Conservation (phyloP, 2,329 filamentous ascomycete species). For the Lachnellula cervina region DNA sequence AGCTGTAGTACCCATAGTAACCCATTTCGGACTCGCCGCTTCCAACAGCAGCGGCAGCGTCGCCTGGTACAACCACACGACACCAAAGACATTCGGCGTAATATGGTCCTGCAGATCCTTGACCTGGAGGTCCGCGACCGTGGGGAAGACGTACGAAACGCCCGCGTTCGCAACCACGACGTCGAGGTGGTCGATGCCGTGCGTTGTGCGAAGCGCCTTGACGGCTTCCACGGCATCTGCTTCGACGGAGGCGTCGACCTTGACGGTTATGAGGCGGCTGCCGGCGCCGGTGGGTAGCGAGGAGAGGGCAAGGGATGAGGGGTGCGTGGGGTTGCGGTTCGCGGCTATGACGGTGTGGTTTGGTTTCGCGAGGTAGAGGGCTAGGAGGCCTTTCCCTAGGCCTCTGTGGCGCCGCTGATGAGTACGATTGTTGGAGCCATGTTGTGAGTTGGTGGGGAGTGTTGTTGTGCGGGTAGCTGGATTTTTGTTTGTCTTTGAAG, state of each 20-base stretch:
- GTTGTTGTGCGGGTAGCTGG: too few species aligned
- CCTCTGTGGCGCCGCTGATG: neutral
- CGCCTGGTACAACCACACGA: slow-evolving; percentile 31
- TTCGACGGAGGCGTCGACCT: slow-evolving; percentile 27
- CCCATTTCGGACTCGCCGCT: slow-evolving; percentile 29
- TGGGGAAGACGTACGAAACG: slow-evolving; percentile 20
- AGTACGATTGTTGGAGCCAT: neutral
- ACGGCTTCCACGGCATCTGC: neutral
- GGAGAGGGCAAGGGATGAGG: neutral
- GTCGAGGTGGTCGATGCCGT: slow-evolving; percentile 26
- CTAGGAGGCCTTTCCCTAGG: neutral
- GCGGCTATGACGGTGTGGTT: neutral
- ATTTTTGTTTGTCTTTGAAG: too few species aligned
- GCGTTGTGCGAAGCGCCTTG: neutral
- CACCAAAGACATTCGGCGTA: slow-evolving; percentile 29
- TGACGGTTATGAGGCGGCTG: slow-evolving; percentile 31
- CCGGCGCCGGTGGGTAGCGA: neutral
- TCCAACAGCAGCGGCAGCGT: slow-evolving; percentile 29
- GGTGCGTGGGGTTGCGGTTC: neutral
- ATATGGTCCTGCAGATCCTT: slow-evolving; percentile 24
- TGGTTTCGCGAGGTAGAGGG: neutral
- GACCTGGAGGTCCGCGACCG: slow-evolving; percentile 29
- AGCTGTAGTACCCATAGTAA: slow-evolving; percentile 21
- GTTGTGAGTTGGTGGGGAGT: too few species aligned
- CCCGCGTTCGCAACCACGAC: slow-evolving; percentile 36